These are phyloP conservation scores for Xylariaceae sp. DNA, from an alignment of 2,329 filamentous ascomycete species.

Conservation along the genomic window DNA sequence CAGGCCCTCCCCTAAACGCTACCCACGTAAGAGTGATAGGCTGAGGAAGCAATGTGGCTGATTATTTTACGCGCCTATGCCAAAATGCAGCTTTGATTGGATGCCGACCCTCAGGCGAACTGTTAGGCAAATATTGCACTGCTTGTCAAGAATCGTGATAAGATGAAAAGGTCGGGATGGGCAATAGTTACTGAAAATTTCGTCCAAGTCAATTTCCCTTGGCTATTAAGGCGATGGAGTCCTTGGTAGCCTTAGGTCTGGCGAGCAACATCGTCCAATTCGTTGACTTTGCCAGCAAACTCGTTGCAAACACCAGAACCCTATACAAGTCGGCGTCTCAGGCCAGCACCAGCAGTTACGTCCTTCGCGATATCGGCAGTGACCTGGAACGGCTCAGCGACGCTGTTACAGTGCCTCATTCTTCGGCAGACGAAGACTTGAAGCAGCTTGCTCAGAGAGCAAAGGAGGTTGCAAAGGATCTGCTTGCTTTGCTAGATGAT, in stretches of 20 bases:
- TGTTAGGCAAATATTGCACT: too few relatives aligned
- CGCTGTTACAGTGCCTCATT: neutral
- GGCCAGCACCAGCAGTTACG: neutral
- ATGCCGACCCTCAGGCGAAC: neutral
- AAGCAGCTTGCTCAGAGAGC: neutral
- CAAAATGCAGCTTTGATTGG: too few relatives aligned
- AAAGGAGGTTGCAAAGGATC: neutral
- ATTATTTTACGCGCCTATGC: too few relatives aligned
- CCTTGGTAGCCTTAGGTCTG: neutral
- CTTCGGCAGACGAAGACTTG: neutral
- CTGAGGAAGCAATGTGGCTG: too few relatives aligned
- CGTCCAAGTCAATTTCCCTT: neutral
- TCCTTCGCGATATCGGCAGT: neutral
- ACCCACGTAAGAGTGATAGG: too few relatives aligned
- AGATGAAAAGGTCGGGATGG: too few relatives aligned
- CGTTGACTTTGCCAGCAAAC: neutral
- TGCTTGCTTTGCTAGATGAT: neutral
- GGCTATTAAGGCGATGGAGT: neutral
- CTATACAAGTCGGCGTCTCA: neutral
- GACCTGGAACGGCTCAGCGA: neutral
- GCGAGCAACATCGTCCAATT: slow-evolving; percentile 6
- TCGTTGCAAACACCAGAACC: neutral
- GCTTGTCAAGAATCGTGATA: too few relatives aligned
- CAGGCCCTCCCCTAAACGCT: too few relatives aligned
- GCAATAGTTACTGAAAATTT: neutral